Conservation (phyloP, 768 basidiomycete species). For the Lactarius vividus region DNA sequence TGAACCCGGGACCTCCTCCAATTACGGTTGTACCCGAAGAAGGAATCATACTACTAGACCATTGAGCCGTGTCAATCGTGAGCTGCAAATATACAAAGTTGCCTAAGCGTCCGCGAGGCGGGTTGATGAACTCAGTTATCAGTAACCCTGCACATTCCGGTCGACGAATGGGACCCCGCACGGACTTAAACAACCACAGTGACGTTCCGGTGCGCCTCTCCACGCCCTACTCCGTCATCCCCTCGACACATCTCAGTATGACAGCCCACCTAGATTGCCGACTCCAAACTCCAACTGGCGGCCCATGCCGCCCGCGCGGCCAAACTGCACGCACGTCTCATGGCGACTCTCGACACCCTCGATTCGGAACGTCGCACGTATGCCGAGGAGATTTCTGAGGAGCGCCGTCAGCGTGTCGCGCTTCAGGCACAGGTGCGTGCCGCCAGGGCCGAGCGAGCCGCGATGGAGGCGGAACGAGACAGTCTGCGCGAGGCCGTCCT, state of each 20-base stretch:
- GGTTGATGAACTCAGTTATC: background rate
- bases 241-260: slow-evolving; percentile 18
- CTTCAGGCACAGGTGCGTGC: slow-evolving; percentile 40
- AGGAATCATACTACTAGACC: slow-evolving; percentile 39
- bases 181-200: slow-evolving; percentile 5
- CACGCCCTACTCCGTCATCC: slow-evolving; percentile 5
- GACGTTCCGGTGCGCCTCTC: slow-evolving; percentile 17
- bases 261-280: slow-evolving; percentile 27
- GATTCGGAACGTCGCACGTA: slow-evolving; percentile 45
- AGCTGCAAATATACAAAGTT: background rate
- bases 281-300: slow-evolving; percentile 36
- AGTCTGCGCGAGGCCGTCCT: slow-evolving; percentile 53
- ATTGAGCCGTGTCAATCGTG: slow-evolving; percentile 29
- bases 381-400: slow-evolving; percentile 39
- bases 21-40: slow-evolving; percentile 32
- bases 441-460: slow-evolving; percentile 30
- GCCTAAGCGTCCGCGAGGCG: background rate
- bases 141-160: background rate
- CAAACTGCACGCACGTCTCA: slow-evolving; percentile 45
- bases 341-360: slow-evolving; percentile 49
- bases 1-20: slow-evolving; percentile 44
- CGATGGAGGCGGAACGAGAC: slow-evolving; percentile 48
- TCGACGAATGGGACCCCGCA: slow-evolving; percentile 16
- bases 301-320: slow-evolving; percentile 42
- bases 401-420: slow-evolving; percentile 35